Conservation (phyloP, 495 filamentous ascomycete species). For the Extremus antarcticus region DNA sequence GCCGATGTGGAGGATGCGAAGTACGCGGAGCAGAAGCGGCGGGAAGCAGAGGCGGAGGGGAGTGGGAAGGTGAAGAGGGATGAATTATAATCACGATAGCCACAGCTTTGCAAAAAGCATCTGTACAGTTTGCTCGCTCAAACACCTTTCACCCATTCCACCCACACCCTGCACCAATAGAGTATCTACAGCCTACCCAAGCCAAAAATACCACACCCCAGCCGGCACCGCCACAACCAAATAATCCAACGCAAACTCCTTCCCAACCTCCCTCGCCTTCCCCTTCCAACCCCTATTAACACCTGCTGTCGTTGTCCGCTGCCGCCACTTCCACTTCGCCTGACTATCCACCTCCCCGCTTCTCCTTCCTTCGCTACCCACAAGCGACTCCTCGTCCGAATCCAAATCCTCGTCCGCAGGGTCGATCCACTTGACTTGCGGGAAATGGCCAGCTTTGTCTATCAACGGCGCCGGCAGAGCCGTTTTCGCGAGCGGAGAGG, state of each 20-base stretch:
- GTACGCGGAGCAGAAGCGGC: conserved; percentile 20
- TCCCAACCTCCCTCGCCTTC: conserved; percentile 8
- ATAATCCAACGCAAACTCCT: conserved; percentile 24
- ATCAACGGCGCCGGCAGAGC: background rate
- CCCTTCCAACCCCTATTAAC: background rate
- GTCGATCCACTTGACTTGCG: conserved; percentile 12
- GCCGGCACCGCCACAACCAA: conserved; percentile 20
- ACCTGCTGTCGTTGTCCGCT: conserved; percentile 11
- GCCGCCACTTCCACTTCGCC: conserved; percentile 19
- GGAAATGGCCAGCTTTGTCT: conserved; percentile 13
- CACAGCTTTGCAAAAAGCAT: too few relatives aligned
- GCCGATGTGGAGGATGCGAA: conserved; percentile 36
- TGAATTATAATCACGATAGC: conserved; percentile 42
- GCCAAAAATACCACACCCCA: conserved; percentile 27
- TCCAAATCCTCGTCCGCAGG: conserved; percentile 16
- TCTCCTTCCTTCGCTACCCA: background rate
- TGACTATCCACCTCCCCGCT: conserved; percentile 8
- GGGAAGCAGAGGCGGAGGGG: background rate
- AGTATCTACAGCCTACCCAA: conserved; percentile 23
- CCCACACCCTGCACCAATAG: too few relatives aligned
- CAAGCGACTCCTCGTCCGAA: conserved; percentile 14
- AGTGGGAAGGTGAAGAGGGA: conserved; percentile 36
- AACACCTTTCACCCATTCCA: too few relatives aligned
- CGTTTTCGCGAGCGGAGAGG: background rate
- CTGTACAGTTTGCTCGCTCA: too few relatives aligned